Percentiles rank a stretch among this genome's conserved stretches.
These are phyloP conservation scores for Pseudogymnoascus sp. DNA, from an alignment of 2,329 filamentous ascomycete genomes.

Conservation along the genomic window DNA sequence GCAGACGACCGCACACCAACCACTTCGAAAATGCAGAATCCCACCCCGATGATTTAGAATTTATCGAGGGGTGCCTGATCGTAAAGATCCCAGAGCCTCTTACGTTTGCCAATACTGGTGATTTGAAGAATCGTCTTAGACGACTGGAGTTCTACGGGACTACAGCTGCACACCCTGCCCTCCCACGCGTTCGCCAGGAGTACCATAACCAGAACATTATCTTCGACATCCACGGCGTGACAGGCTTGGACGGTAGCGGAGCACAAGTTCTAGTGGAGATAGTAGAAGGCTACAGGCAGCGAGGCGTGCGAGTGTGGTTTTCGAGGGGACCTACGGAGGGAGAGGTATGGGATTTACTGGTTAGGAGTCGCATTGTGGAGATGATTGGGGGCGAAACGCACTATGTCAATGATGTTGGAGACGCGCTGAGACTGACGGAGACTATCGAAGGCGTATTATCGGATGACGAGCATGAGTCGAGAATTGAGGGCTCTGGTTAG, in stretches of 20 bases:
- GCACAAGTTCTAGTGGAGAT: slow-evolving; percentile 89
- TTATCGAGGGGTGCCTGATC: slow-evolving; percentile 85
- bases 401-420: slow-evolving; percentile 75
- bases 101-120: slow-evolving; percentile 94
- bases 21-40: slow-evolving; percentile 79
- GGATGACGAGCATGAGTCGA: neutral
- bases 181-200: slow-evolving; percentile 68
- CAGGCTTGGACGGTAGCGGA: slow-evolving; percentile 84
- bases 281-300: slow-evolving; percentile 67
- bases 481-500: neutral
- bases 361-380: slow-evolving; percentile 75
- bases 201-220: slow-evolving; percentile 87
- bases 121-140: slow-evolving; percentile 73
- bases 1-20: slow-evolving; percentile 74
- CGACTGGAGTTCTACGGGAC: slow-evolving; percentile 89
- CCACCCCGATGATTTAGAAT: slow-evolving; percentile 66
- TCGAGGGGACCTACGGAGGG: slow-evolving; percentile 40
- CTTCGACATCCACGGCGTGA: slow-evolving; percentile 97
- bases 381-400: slow-evolving; percentile 67
- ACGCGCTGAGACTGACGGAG: slow-evolving; percentile 76
- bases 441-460: slow-evolving; percentile 36
- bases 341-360: slow-evolving; percentile 55
- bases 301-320: slow-evolving; percentile 71
- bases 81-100: slow-evolving; percentile 96
- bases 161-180: slow-evolving; percentile 70